These are phyloP conservation scores for Papiliotrema terrestris DNA, from an alignment of 1,284 basidiomycete species.

Conservation along the genomic window DNA sequence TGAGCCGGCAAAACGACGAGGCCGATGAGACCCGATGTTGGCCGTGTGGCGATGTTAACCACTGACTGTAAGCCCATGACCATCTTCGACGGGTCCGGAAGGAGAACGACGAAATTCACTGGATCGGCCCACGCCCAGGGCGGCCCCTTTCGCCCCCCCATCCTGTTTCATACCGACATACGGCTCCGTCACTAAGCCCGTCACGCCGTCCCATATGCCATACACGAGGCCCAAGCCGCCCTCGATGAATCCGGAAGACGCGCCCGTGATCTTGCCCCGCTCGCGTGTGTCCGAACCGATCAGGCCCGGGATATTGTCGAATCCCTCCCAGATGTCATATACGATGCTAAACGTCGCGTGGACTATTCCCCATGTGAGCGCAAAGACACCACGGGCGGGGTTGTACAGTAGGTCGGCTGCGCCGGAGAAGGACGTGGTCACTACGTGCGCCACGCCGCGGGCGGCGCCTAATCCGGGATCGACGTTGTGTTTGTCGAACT, in stretches of 20 bases:
- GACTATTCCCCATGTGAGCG: slow-evolving; percentile 49
- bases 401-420: slow-evolving; percentile 51
- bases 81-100: no score
- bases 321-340: slow-evolving; percentile 51
- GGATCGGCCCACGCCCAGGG: not conserved
- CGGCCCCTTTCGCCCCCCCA: slow-evolving; percentile 11
- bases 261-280: slow-evolving; percentile 48
- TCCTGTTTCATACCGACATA: slow-evolving; percentile 48
- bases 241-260: slow-evolving; percentile 52
- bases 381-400: slow-evolving; percentile 47
- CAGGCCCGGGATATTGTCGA: slow-evolving; percentile 52
- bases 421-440: slow-evolving; percentile 50
- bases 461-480: slow-evolving; percentile 31
- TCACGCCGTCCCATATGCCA: slow-evolving; percentile 55
- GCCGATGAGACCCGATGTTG: slow-evolving; percentile 39
- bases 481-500: slow-evolving; percentile 24
- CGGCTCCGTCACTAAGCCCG: slow-evolving; percentile 54
- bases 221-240: slow-evolving; percentile 45
- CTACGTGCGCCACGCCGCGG: slow-evolving; percentile 54
- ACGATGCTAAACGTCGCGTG: slow-evolving; percentile 36
- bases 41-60: slow-evolving; percentile 50
- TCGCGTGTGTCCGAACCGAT: slow-evolving; percentile 51
- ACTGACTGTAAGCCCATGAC: slow-evolving; percentile 9
- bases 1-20: slow-evolving; percentile 15
- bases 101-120: no score